Percentiles rank a stretch among this genome's conserved stretches.
Conservation (phyloP, 805 yeast species). For the Candida orba region DNA sequence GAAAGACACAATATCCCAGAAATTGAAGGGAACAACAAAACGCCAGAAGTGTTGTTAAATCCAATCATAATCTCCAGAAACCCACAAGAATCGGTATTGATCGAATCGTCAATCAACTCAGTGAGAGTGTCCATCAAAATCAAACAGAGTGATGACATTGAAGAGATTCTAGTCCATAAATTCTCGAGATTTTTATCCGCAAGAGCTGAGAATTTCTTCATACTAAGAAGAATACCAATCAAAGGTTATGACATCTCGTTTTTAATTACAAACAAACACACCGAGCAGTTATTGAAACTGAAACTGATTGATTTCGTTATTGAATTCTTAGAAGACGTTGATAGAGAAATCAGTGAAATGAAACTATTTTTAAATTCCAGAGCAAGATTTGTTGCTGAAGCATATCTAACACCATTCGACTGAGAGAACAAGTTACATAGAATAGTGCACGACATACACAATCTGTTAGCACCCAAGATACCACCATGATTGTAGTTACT, state of each 20-base stretch:
- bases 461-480: too few relatives aligned
- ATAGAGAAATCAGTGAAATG: slow-evolving; percentile 97
- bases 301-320: slow-evolving; percentile 94
- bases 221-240: slow-evolving; percentile 85
- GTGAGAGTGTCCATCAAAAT: slow-evolving; percentile 86
- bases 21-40: slow-evolving; percentile 69
- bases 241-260: slow-evolving; percentile 91
- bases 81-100: slow-evolving; percentile 85
- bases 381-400: slow-evolving; percentile 96
- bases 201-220: slow-evolving; percentile 91
- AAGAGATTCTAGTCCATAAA: slow-evolving; percentile 87
- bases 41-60: slow-evolving; percentile 78
- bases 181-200: slow-evolving; percentile 90
- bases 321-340: slow-evolving; percentile 98
- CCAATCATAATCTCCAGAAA: slow-evolving; percentile 89
- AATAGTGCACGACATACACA: too few relatives aligned
- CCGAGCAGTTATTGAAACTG: slow-evolving; percentile 91
- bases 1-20: slow-evolving; percentile 98
- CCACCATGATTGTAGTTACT: too few relatives aligned
- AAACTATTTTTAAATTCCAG: slow-evolving; percentile 93
- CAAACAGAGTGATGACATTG: slow-evolving; percentile 97
- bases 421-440: slow-evolving; percentile 22
- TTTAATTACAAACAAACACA: slow-evolving; percentile 87
- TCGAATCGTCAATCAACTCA: slow-evolving; percentile 91
- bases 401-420: slow-evolving; percentile 85